A percentile compares a stretch with the other conserved stretches of the same genome.
Evolutionary conservation across 805 yeast species (phyloP).

Genomic region (Saccharomyces paradoxus): DNA sequence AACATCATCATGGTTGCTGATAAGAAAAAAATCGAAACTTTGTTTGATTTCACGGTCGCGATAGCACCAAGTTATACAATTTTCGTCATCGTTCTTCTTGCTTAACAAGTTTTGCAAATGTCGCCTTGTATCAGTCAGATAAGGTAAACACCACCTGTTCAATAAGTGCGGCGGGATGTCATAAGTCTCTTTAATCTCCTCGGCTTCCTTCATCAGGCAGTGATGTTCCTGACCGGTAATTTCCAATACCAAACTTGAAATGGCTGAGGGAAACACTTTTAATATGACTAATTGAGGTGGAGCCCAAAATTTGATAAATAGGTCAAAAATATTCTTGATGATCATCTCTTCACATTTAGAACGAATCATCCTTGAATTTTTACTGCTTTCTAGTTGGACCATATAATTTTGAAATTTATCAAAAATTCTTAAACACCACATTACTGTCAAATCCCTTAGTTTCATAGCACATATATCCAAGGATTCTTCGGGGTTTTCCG

Average conservation of each 20-base stretch:
- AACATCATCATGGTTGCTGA: conserved; percentile 28
- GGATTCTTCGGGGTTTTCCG: conserved; percentile 16
- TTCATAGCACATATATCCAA: conserved; percentile 26
- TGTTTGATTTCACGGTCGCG: conserved; percentile 16
- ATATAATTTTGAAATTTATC: conserved; percentile 14
- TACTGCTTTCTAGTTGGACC: conserved; percentile 1
- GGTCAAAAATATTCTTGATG: conserved; percentile 15
- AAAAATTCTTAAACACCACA: conserved; percentile 23
- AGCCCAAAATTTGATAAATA: conserved; percentile 49
- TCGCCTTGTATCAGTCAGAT: conserved; percentile 43
- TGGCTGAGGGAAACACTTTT: conserved; percentile 35
- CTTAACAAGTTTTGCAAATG: conserved; percentile 29
- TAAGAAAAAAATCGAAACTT: conserved; percentile 22
- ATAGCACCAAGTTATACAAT: conserved; percentile 17
- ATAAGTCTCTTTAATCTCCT: conserved; percentile 1
- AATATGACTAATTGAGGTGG: conserved; percentile 47
- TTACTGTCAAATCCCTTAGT: conserved; percentile 26
- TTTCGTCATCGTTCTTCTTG: conserved; percentile 2
- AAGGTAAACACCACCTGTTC: conserved; percentile 32
- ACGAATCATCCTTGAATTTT: not conserved
- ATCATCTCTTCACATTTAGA: conserved; percentile 15
- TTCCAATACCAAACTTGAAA: conserved; percentile 19
- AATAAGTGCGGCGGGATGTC: conserved; percentile 9
- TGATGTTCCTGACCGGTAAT: conserved; percentile 12
- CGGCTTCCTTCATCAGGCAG: conserved; percentile 4